Base-by-base conservation (phyloP, 495 filamentous ascomycete species). In the Talaromyces proteolyticus region DNA sequence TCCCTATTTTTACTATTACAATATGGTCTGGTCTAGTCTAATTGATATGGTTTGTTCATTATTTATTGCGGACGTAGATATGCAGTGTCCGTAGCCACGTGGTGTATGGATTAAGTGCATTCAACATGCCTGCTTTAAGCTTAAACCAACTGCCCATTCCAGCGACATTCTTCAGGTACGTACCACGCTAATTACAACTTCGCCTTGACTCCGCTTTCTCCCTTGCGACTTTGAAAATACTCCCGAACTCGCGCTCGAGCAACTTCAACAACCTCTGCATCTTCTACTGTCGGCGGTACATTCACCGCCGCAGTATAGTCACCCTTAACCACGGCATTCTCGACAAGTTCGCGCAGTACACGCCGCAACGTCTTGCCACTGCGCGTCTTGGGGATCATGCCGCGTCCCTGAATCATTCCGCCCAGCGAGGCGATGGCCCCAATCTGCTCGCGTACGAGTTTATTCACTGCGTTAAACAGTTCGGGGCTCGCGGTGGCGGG, bases 381-480 rank as follows among this genome's bases (percentile, higher is more conserved):
- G 19, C 91, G 67, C 23, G 91, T 96, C 71, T 90, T 91, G 6
- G 91, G 91, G 44, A 96, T 95, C 79, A 95, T 91, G n/a, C 85
- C 88, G 37, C 80, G 80, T 6, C 88, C 87, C 53, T 86, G 81
- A 24, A 95, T 88, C 56, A 95, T 85, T 2, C 90, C 90, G 17
- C 88, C 88, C 0, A 96, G 69, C 2, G 77, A 79, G 0, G 91
- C 91, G 51, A 96, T 95, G 7, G 88, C 81, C 12, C 91, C 91
- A 26, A 96, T 93, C 59, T 93, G 87, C 23, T 76, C 76, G n/a
- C 89, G 81, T 4, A 96, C 82, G 0, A 78, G 70, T 6, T 55
- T 62, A 49, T 95, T 84, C 10, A 86, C 64, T 49, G 75, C 80
- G 7, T 60, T 62, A 52, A 76, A 80, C 10, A 93, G 76, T 58